Evolutionary conservation across 1,139 yeast genomes (phyloP), one percentile per base, ranked within the genome.

Genomic region (Kodamaea sp.): DNA sequence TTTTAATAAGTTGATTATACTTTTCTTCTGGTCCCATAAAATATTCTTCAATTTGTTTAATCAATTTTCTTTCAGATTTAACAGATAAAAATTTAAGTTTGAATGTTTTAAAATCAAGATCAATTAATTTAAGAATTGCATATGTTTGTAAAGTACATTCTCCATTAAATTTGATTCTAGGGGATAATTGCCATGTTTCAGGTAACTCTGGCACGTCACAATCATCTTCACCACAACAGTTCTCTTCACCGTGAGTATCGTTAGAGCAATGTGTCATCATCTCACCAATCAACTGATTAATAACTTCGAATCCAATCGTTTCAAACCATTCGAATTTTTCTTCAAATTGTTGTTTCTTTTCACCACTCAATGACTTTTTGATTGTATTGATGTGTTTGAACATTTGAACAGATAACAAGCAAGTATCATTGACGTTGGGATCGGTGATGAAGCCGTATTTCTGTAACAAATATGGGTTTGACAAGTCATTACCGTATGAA

Each of bases 361-460:
- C 50, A 5, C 47, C 46, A 9, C 58, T 48, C 11, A 54, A 36
- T 3, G 46, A 52, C 8, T 43, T 35, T 43, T 58, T 59, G 24
- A 52, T 43, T 24, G 62, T 49, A 39, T 73, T 73, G 31, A 73
- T 59, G 39, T 70, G 65, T 35, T 59, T 58, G 30, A 67, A 52
- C 38, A 82, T 59, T 51, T 81, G 85, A 4, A 70, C 66, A 1
- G 81, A 79, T 25, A 85, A 54, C 40, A 77, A 69, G 15, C 85
- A 73, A 3, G 72, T 57, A 48, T 85, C 90, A 52, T 75, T 73
- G 20, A 66, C 65, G 51, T 86, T 84, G 32, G 70, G 65, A 43
- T 65, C 60, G 29, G 75, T 67, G 6, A 83, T 75, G 55, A 88
- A 87, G 0, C 95, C 96, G 53, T 87, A 88, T 42, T 86, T 72